phyloP scores from a whole-genome alignment of 768 basidiomycete genomes.

The Roridomyces roridus region DNA sequence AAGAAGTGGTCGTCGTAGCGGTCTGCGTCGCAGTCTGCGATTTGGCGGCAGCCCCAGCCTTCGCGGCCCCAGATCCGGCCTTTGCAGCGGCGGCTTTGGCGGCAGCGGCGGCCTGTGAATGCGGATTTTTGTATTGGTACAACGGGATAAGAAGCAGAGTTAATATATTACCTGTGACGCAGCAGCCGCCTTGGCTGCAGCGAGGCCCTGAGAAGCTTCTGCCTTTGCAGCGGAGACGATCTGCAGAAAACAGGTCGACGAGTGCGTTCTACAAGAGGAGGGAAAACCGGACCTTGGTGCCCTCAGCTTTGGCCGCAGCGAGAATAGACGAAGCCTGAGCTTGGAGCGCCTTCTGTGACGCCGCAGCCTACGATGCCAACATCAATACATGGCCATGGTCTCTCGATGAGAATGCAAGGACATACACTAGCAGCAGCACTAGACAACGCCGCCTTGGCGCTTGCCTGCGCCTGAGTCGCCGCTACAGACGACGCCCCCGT shows the following conservation, averaged over 20 bases:
- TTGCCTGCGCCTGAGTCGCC: conserved; percentile 3
- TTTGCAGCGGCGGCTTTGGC: conserved; percentile 3
- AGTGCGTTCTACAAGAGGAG: neutral
- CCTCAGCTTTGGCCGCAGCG: conserved; percentile 11
- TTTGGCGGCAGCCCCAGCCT: conserved; percentile 16
- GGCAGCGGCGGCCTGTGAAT: conserved; percentile 2
- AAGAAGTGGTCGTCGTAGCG: neutral
- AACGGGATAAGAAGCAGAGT: neutral
- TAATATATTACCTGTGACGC: neutral
- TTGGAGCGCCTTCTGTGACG: conserved; percentile 12
- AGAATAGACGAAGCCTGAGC: neutral
- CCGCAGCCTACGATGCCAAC: neutral
- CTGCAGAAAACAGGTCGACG: neutral
- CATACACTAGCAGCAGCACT: conserved; percentile 17
- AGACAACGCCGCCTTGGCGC: conserved; percentile 12
- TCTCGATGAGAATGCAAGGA: no score
- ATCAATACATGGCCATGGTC: no score
- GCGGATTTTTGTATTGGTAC: neutral
- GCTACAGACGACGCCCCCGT: neutral
- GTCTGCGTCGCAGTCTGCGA: conserved; percentile 1
- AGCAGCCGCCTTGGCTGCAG: neutral
- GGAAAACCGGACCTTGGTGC: neutral
- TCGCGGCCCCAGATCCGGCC: conserved; percentile 12
- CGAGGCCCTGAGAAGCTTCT: neutral
- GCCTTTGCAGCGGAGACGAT: conserved; percentile 12